A percentile compares a stretch with the other conserved stretches of the same genome.
Evolutionary conservation across 1,284 basidiomycete species (phyloP).

Genomic region (Meira nashicola): DNA sequence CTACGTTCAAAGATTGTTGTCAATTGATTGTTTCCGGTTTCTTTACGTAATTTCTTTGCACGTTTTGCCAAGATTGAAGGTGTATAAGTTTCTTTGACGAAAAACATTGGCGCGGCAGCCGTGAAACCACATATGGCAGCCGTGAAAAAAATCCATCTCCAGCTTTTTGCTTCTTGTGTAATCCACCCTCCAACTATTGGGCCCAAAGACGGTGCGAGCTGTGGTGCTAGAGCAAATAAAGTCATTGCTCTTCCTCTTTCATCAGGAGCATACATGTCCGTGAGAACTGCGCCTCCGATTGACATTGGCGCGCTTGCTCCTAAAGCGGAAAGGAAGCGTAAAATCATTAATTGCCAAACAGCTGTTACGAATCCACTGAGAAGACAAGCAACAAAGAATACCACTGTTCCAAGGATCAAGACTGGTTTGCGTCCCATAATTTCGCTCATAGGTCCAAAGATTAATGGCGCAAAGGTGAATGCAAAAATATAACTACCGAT

Average conservation of each 20-base stretch:
- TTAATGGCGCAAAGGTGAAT: conserved; percentile 10
- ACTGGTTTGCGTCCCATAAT: conserved; percentile 9
- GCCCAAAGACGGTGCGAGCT: conserved; percentile 10
- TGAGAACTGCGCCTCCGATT: conserved; percentile 9
- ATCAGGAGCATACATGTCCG: conserved; percentile 5
- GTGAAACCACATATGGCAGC: conserved; percentile 2
- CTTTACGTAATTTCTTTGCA: conserved; percentile 1
- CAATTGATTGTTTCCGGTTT: conserved; percentile 1
- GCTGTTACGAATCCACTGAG: conserved; percentile 3
- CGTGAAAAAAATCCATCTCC: neutral
- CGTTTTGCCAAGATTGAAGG: conserved; percentile 7
- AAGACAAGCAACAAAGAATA: conserved; percentile 9
- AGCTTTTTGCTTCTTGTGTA: neutral
- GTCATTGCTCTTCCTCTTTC: conserved; percentile 13
- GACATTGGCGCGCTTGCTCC: conserved; percentile 13
- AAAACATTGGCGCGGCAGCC: neutral
- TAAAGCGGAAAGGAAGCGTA: conserved; percentile 13
- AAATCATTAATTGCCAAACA: neutral
- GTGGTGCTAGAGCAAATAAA: conserved; percentile 12
- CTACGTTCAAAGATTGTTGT: conserved; percentile 7
- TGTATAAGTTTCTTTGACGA: conserved; percentile 8
- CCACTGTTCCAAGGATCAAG: neutral
- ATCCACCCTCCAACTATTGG: conserved; percentile 13
- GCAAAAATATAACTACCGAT: conserved; percentile 7
- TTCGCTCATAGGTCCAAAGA: conserved; percentile 12